Conservation (phyloP, 352 stramenopile genomes). For the Saprolegnia diclina region DNA sequence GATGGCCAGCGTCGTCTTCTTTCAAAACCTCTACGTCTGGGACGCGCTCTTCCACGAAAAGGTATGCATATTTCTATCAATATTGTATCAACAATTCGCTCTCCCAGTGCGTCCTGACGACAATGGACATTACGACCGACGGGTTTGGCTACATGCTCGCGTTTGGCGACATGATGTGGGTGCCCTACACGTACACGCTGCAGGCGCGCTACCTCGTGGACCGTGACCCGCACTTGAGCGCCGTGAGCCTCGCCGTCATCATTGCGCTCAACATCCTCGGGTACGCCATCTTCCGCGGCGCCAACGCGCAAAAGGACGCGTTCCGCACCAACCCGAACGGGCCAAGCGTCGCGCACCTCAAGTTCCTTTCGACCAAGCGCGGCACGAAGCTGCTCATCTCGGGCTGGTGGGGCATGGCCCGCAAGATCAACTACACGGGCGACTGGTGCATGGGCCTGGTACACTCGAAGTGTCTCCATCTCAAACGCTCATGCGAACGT, state of each 20-base stretch:
- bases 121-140: constrained; percentile 93
- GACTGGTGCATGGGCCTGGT: constrained; percentile 88
- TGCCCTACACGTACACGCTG: constrained; percentile 88
- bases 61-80: constrained; percentile 19
- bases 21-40: constrained; percentile 88
- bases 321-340: constrained; percentile 70
- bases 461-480: not conserved
- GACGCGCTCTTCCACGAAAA: constrained; percentile 84
- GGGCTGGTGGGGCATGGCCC: constrained; percentile 86
- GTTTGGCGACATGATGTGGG: constrained; percentile 90
- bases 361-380: constrained; percentile 70
- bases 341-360: constrained; percentile 50
- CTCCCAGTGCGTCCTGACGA: constrained; percentile 75
- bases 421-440: constrained; percentile 87
- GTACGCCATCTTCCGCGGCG: constrained; percentile 77
- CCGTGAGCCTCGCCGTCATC: constrained; percentile 37
- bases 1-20: constrained; percentile 80
- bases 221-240: constrained; percentile 58
- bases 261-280: constrained; percentile 57
- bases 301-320: constrained; percentile 85
- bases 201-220: constrained; percentile 48
- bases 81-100: not conserved
- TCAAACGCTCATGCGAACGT: not conserved
- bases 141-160: constrained; percentile 90
- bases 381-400: constrained; percentile 77